phyloP scores from a whole-genome alignment of 2,329 filamentous ascomycete species.

The Aspergillus jensenii region DNA sequence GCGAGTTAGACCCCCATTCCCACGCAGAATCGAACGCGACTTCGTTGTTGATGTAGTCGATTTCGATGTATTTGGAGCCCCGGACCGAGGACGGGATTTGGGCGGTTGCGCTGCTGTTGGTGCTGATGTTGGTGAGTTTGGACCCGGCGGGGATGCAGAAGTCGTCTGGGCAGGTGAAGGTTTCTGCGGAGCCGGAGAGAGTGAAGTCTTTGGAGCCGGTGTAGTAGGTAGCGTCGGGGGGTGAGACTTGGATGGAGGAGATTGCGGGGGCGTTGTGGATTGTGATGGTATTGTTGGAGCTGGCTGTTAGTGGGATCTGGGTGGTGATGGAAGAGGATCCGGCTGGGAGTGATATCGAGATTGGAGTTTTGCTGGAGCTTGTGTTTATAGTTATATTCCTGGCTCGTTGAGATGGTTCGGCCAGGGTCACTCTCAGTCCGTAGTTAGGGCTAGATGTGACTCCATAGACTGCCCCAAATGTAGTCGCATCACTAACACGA shows the following conservation, averaged over 20 bases:
- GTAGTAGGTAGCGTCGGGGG: constrained; percentile 40
- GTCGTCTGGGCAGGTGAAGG: constrained; percentile 34
- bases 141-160: constrained; percentile 46
- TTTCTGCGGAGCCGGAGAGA: constrained; percentile 35
- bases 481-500: constrained; percentile 6
- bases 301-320: constrained; percentile 21
- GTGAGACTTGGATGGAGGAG: constrained; percentile 21
- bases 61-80: constrained; percentile 43
- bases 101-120: constrained; percentile 32
- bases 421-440: constrained; percentile 17
- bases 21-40: constrained; percentile 46
- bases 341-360: background rate
- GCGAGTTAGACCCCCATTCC: constrained; percentile 48
- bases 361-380: background rate
- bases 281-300: constrained; percentile 26
- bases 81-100: constrained; percentile 34
- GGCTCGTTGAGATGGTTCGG: constrained; percentile 1
- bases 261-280: constrained; percentile 19
- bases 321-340: constrained; percentile 5
- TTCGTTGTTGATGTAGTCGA: constrained; percentile 57
- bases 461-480: constrained; percentile 27
- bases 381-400: constrained; percentile 5
- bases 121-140: constrained; percentile 44
- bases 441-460: constrained; percentile 28
- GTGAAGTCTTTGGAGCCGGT: constrained; percentile 35